Evolutionary conservation across 192 early-diverging fungal genomes (phyloP), one percentile per base, ranked within the genome.

Genomic region (Obelidium mucronatum): DNA sequence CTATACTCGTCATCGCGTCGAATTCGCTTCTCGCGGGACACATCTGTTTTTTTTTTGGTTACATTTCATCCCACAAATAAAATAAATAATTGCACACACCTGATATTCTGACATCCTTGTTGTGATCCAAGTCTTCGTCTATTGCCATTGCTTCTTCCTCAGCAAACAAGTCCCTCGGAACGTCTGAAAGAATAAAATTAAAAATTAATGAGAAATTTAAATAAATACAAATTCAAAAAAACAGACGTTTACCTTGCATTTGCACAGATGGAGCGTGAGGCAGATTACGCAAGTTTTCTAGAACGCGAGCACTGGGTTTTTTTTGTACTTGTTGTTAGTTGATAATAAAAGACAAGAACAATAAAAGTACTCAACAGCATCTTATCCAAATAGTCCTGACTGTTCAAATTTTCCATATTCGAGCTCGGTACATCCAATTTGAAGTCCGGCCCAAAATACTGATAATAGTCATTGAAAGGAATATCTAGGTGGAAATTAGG

Each of bases 241-340:
- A 70, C 15, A 53, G 36, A 70, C 13, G 54, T 24, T 0, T 17
- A 86, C 84, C 94, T 54, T 96, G 95, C 94, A 97, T 95, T 79
- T 98, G 97, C 37, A 99, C 94, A 54, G 93, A 93, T 0, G 98
- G 98, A 6, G 97, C 98, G 24, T 90, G 91, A 75, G 93, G 88
- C 40, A 98, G 54, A 63, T 91, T 91, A 44, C 95, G 82, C 51
- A 99, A 86, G 65, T 97, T 94, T 73, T 99, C 98, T 42, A 97
- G 76, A 40, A 99, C 91, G 17, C 79, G 81, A 13, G 75, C 52
- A 51, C 83, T 87, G 63, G 4, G 19, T n/a, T n/a, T n/a, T n/a
- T n/a, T n/a, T n/a, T 31, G 30, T 3, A 4, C 15, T 67, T 3
- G 4, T 19, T 78, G 67, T 17, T 78, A 55, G 37, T 62, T n/a